These are phyloP conservation scores for Pseudogymnoascus sp. DNA, from an alignment of 2,329 filamentous ascomycete species.

Conservation along the genomic window DNA sequence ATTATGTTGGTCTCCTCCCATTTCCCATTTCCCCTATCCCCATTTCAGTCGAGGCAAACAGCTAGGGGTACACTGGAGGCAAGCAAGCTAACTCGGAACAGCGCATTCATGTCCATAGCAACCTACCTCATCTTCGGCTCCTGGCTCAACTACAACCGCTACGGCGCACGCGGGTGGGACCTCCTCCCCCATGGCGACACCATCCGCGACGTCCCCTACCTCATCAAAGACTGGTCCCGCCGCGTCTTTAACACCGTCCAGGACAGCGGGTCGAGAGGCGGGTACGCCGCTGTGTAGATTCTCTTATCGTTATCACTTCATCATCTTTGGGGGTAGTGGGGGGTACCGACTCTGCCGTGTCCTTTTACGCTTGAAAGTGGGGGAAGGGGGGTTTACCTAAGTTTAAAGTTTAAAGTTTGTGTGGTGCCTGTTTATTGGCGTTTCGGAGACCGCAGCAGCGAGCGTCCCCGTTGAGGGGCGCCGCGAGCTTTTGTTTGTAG, in stretches of 20 bases:
- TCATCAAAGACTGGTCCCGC: slow-evolving; percentile 80
- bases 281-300: slow-evolving; percentile 79
- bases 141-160: slow-evolving; percentile 98
- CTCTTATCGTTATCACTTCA: neutral
- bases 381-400: neutral
- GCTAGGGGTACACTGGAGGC: no score
- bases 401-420: neutral
- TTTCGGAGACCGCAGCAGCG: neutral
- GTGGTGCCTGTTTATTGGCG: no score
- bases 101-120: slow-evolving; percentile 75
- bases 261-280: slow-evolving; percentile 74
- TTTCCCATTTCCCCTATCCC: neutral
- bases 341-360: neutral
- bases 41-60: no score
- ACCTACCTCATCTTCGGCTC: slow-evolving; percentile 95
- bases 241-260: slow-evolving; percentile 77
- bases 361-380: neutral
- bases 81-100: slow-evolving; percentile 34
- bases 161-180: slow-evolving; percentile 92
- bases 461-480: neutral
- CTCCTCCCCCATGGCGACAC: slow-evolving; percentile 87
- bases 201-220: slow-evolving; percentile 84
- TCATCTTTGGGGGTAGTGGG: neutral
- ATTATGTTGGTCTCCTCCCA: slow-evolving; percentile 50
- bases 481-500: neutral